Evolutionary conservation across 2,329 filamentous ascomycete species (phyloP).

Genomic region (Rhynchosporium secalis): DNA sequence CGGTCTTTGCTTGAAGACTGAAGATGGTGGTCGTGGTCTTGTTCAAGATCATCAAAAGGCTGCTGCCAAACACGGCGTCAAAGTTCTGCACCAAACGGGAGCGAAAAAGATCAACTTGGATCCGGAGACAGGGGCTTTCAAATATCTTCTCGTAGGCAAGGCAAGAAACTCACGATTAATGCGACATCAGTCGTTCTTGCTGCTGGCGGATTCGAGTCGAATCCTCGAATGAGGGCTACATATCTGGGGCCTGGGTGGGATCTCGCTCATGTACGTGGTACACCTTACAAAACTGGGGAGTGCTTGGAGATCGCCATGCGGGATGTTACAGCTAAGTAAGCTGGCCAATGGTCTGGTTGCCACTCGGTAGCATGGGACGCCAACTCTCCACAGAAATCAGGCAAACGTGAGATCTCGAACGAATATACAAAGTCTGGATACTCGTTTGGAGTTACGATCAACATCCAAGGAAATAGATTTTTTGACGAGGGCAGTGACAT

Average conservation of each 20-base stretch:
- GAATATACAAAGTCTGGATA: slow-evolving; percentile 70
- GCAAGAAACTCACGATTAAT: slow-evolving; percentile 36
- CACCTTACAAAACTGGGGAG: slow-evolving; percentile 64
- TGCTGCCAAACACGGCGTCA: slow-evolving; percentile 47
- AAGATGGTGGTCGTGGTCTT: slow-evolving; percentile 61
- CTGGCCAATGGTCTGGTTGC: slow-evolving; percentile 64
- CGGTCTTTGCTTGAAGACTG: slow-evolving; percentile 58
- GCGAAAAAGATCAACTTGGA: slow-evolving; percentile 45
- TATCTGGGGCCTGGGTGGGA: slow-evolving; percentile 62
- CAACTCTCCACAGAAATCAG: slow-evolving; percentile 53
- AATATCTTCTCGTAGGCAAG: slow-evolving; percentile 37
- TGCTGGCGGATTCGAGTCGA: slow-evolving; percentile 66
- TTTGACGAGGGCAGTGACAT: slow-evolving; percentile 67
- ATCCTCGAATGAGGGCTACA: slow-evolving; percentile 54
- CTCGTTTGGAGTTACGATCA: slow-evolving; percentile 65
- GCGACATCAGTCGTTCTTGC: slow-evolving; percentile 52
- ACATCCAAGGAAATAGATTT: slow-evolving; percentile 58
- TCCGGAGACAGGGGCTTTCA: slow-evolving; percentile 37
- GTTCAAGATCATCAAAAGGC: slow-evolving; percentile 50
- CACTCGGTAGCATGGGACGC: slow-evolving; percentile 67
- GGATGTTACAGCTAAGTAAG: slow-evolving; percentile 51
- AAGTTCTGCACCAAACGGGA: slow-evolving; percentile 49
- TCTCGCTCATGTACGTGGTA: slow-evolving; percentile 60
- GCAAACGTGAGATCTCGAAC: slow-evolving; percentile 61
- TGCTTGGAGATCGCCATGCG: slow-evolving; percentile 53